Percentiles rank a stretch among this genome's conserved stretches.
phyloP scores from a whole-genome alignment of 1,284 basidiomycete genomes.

The Puccinia hordei region DNA sequence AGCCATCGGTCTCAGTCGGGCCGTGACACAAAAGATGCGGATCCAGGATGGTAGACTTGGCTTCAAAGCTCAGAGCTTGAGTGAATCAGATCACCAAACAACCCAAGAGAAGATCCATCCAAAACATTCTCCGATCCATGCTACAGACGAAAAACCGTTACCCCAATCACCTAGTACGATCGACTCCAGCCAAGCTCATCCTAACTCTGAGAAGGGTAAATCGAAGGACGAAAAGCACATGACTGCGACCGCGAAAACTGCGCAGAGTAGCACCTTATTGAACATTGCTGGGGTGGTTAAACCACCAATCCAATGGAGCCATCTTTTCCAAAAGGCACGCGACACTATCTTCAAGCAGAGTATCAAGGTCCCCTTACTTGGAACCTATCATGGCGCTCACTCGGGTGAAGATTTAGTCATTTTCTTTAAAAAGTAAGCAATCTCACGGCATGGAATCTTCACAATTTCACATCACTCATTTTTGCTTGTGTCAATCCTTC shows the following conservation, averaged over 20 bases:
- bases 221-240: conserved; percentile 7
- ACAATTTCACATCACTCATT: neutral
- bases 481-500: neutral
- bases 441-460: neutral
- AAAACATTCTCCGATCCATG: neutral
- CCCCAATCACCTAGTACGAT: neutral
- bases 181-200: neutral
- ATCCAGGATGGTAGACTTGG: conserved; percentile 36
- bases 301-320: conserved; percentile 41
- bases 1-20: conserved; percentile 39
- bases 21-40: conserved; percentile 48
- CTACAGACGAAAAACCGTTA: neutral
- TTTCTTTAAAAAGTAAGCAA: conserved; percentile 51
- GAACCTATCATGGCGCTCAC: conserved; percentile 53
- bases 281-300: conserved; percentile 43
- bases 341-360: conserved; percentile 47
- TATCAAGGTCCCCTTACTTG: conserved; percentile 53
- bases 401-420: conserved; percentile 54
- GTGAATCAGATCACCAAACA: conserved; percentile 1
- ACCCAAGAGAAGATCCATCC: neutral
- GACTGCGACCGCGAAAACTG: neutral
- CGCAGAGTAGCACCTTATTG: conserved; percentile 6
- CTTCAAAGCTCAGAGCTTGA: conserved; percentile 25
- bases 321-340: conserved; percentile 38
- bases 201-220: conserved; percentile 22